Base-by-base conservation (phyloP, 2,329 filamentous ascomycete species). In the Diaporthe sp. region DNA sequence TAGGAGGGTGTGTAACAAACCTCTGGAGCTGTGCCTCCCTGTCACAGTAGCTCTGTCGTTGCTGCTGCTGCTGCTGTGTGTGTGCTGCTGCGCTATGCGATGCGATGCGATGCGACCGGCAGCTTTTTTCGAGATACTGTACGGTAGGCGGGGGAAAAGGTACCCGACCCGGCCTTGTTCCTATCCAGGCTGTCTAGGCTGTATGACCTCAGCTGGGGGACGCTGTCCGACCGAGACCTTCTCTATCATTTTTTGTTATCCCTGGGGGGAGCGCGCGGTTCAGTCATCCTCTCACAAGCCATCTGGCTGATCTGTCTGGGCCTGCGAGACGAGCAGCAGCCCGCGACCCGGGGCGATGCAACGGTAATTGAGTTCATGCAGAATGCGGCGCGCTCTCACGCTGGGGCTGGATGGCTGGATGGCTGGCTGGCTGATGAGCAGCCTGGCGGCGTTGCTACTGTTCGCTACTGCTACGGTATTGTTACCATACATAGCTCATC, bases 41-140 rank as follows among this genome's bases (percentile, higher is more conserved):
- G 44, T 13, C 22, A 68, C 47, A 51, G 63, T 68, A 68, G 63
- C 63, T 37, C 28, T 37, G 17, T 17, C 42, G 17, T 60, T 34
- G 34, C 34, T 34, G 34, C n/a, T 47, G n/a, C 44, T 39, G 37
- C 42, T 31, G 25, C 7, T 39, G 72, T 58, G 57, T 25, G 58
- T 47, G 58, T 57, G 42, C 39, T 49, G 39, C 22, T 70, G 63
- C 25, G 55, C 71, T 49, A 42, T 60, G 65, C 58, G 39, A 71
- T 55, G 73, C 72, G 53, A 75, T 76, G 74, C 71, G 44, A 65
- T 76, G 74, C 71, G 47, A 70, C 39, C 63, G 71, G 63, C 57
- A 71, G 12, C 63, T 37, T 47, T 51, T 51, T 42, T 31, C 13
- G 39, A 65, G 60, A 63, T 42, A 22, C 31, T 60, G 57, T 61